Evolutionary conservation across 805 yeast species (phyloP), one percentile per base, ranked within the genome.

Genomic region (Yamadazyma akitaensis): DNA sequence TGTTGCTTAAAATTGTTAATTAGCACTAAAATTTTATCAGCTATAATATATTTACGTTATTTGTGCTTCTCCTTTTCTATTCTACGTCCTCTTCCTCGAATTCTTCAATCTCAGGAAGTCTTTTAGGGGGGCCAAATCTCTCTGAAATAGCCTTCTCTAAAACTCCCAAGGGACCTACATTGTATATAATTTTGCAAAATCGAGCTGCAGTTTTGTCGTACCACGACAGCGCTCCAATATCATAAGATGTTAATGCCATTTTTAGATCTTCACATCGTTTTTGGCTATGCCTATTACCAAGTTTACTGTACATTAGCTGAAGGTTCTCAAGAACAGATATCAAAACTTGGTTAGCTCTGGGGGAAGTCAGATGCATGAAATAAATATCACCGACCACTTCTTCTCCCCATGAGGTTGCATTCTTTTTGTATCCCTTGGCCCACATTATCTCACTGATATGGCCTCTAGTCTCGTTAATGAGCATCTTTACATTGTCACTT

Each of bases 381-480:
- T 62, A 71, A 26, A 65, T 56, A 18, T 65, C 67, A 40, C 67
- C 72, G 7, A 72, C 57, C 3, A 70, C 66, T 46, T 72, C 73
- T 51, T 72, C 75, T 13, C 64, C 61, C 76, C 76, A 70, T 2
- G 68, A 55, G 35, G 68, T 60, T 19, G 76, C 74, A 43, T 66
- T 64, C 47, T 64, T 55, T 47, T 63, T 62, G 53, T 53, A 65
- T 6, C 74, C 74, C 50, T 59, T 63, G 7, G 66, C 66, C 75
- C 75, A 72, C 58, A 71, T 60, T 13, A 72, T 57, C 51, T 72
- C 76, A 45, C 72, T 59, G 16, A 72, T 55, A 50, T 72, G 75
- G 4, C 72, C 66, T 48, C 63, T 65, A 39, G 61, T 53, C 37
- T 66, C 73, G 36, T 68, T 66, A 19, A 56, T 57, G 17, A 55